Evolutionary conservation across 805 yeast genomes (phyloP).

Genomic region (Cyberlindnera japonica): DNA sequence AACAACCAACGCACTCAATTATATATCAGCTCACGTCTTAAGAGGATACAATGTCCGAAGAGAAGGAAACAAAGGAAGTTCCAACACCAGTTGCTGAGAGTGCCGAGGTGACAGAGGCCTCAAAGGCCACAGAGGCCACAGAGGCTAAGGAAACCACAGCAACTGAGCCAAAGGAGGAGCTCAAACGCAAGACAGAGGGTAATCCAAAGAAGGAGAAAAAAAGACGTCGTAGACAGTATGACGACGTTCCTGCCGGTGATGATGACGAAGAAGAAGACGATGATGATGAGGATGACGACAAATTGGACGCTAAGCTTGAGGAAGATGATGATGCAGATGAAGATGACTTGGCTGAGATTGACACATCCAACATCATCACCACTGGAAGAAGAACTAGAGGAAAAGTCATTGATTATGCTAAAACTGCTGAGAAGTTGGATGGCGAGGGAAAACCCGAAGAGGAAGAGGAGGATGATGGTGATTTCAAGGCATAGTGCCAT

Average conservation of each 20-base stretch:
- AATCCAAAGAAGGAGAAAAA: constrained; percentile 41
- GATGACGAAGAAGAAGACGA: constrained; percentile 45
- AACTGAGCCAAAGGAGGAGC: constrained; percentile 14
- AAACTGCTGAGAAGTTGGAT: constrained; percentile 71
- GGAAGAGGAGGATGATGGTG: constrained; percentile 46
- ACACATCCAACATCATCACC: constrained; percentile 77
- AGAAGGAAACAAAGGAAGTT: constrained; percentile 11
- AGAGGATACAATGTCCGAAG: constrained; percentile 27
- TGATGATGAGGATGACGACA: constrained; percentile 47
- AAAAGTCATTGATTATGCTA: constrained; percentile 76
- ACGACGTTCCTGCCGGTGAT: constrained; percentile 56
- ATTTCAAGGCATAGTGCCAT: constrained; percentile 40
- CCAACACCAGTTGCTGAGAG: constrained; percentile 2
- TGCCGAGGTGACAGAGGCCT: neutral
- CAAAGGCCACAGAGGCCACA: neutral
- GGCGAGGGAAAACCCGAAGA: constrained; percentile 35
- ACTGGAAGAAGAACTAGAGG: constrained; percentile 89
- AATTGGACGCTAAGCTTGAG: constrained; percentile 38
- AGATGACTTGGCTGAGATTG: constrained; percentile 78
- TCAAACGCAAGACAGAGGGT: constrained; percentile 27
- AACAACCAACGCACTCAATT: too few relatives aligned
- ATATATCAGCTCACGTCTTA: neutral
- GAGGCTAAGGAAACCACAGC: constrained; percentile 6
- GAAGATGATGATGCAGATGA: constrained; percentile 66
- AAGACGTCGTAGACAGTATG: constrained; percentile 57